Base-by-base conservation (phyloP, 129 eudicot genomes). In the Mikania micrantha region DNA sequence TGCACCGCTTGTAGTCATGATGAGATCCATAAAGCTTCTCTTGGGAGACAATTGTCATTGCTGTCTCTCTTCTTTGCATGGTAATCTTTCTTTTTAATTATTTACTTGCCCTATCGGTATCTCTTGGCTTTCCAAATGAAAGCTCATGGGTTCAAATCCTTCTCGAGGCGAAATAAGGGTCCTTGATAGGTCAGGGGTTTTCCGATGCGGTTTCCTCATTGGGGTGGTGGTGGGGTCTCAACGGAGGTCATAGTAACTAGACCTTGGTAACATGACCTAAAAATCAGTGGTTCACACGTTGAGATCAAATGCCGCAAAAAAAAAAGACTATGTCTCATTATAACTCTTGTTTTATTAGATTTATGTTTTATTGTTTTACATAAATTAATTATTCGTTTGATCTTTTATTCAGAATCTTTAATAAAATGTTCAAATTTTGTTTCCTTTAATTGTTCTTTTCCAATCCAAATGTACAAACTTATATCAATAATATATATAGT, bases 1-100 rank as follows among this genome's bases (percentile, higher is more conserved):
- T 92, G 88, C 80, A 78, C 75, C 22, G 72, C 74, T 57, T 78
- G 87, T 70, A 74, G 80, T 41, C 82, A 38, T 64, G 84, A 84
- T 4, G 93, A 87, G 13, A 48, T 74, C 54, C 67, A 72, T 29
- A 88, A 85, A 57, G 84, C 88, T 44, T 68, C 95, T 9, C 82
- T 87, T 21, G 86, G 77, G 60, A 84, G 85, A 76, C 90, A 85
- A 69, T 68, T 88, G 27, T 84, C 98, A 36, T 36, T 80, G 53
- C 79, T 85, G 0, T 88, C 87, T 47, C 91, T 88, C 47, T 69
- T 92, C 67, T 76, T 92, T 70, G 80, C 90, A 45, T 92, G 98
- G 98, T 92, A 69, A 32, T 19, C 15, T 13, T 12, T 54, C 52
- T 65, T 38, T n/a, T n/a, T n/a, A n/a, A n/a, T n/a, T n/a, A n/a